Base-by-base conservation (phyloP, 371 early-diverging fungal species). In the Chytridium lagenaria region DNA sequence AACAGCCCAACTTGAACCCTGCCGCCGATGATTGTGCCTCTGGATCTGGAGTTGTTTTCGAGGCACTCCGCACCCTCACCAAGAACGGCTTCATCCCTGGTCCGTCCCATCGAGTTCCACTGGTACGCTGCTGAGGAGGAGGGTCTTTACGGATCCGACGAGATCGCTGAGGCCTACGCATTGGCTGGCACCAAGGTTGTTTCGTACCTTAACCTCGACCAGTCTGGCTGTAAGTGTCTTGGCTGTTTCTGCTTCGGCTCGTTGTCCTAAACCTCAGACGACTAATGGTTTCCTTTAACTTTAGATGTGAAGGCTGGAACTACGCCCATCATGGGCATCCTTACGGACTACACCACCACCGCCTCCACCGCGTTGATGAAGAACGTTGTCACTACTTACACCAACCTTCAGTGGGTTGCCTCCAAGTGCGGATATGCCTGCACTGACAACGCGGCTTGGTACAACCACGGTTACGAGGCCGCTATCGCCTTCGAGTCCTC, bases 51-150 rank as follows among this genome's bases (percentile, higher is more conserved):
- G 39, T 51, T 1, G 50, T 75, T 38, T 75, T 75, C 50, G 72
- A 73, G 34, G 15, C 61, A 5, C 23, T 61, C 3, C 3, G 61
- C 16, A 34, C 34, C 26, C 3, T 61, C 34, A 36, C 36, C 5
- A 23, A 7, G 7, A 12, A 3, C 34, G 73, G 69, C n/a, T 76
- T 71, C 34, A 50, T 68, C 49, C 68, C 74, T 26, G 66, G 28
- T 12, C n/a, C 73, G 73, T 31, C 68, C 73, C 22, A 67, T 73
- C 66, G 73, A 81, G 57, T 74, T 80, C 68, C 80, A 81, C 69
- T 80, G 73, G 74, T 81, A 81, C 64, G 66, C 77, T 33, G 81
- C 64, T 22, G 81, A 81, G 67, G 81, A 81, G 67, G 74, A 26
- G 12, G 81, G 81, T 31, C 15, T 72, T 22, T 36, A 64, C 30